Base-by-base conservation (phyloP, 1,284 basidiomycete genomes). In the Sparassis latifolia region DNA sequence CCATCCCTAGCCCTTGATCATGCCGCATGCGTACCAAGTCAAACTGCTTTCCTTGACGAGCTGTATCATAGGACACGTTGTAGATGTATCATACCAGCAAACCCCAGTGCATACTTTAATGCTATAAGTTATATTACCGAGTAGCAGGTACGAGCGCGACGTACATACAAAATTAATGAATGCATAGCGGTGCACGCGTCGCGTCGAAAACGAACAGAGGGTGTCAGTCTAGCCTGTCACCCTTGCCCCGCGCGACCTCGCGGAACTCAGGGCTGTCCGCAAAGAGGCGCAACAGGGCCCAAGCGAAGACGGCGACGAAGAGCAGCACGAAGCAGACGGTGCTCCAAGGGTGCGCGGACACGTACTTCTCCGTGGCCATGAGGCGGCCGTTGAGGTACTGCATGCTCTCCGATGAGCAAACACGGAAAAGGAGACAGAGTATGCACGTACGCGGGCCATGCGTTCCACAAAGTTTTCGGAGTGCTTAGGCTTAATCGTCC, bases 401-500 rank as follows among this genome's bases (percentile, higher is more conserved):
- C n/a, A 49, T 27, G 47, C 2, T 4, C 5, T 30, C 43, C 46
- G 47, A 29, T 10, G 27, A 42, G 30, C 46, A 2, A 42, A 27
- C n/a, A 35, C 3, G 29, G 32, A 43, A 37, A 27, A 43, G 39
- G n/a, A n/a, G 38, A 33, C 27, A 39, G 33, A 42, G 28, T 20
- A 43, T 10, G 32, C 7, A 74, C 83, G 28, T 60, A 89, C 87
- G 52, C 82, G 69, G 1, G 84, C 78, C n/a, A 76, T 60, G 35
- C 87, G 75, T 62, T 91, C 87, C 20, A 88, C 60, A 5, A 76
- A 47, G 58, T 82, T 89, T 61, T 86, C 86, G 1, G 88, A 89
- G 53, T 87, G 67, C 60, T 83, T 85, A 48, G 79, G 76, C 6
- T 62, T 53, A 0, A 86, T 66, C 5, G 75, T 74, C 0, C 84